Conservation (phyloP, 2,329 filamentous ascomycete genomes). For the Aspergillus puulaauensis region DNA sequence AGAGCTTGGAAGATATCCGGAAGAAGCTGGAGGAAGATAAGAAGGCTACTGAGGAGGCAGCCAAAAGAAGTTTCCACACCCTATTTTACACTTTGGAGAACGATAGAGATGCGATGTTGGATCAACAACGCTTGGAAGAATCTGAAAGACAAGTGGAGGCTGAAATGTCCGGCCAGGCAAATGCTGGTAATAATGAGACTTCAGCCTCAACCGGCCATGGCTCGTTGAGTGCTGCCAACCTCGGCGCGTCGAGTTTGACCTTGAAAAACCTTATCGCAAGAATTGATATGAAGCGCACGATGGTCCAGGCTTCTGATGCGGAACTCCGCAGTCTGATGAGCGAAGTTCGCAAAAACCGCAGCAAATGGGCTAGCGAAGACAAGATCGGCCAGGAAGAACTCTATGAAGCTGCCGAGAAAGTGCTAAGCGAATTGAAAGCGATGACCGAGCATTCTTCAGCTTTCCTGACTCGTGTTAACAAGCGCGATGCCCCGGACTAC, state of each 20-base stretch:
- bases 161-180: conserved; percentile 72
- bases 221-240: conserved; percentile 86
- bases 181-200: conserved; percentile 56
- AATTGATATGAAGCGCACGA: conserved; percentile 88
- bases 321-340: conserved; percentile 92
- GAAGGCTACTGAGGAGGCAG: conserved; percentile 84
- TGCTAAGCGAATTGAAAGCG: conserved; percentile 93
- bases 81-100: conserved; percentile 95
- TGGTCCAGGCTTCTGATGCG: conserved; percentile 87
- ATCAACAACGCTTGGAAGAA: conserved; percentile 95
- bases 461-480: conserved; percentile 91
- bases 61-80: conserved; percentile 86
- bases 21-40: conserved; percentile 92
- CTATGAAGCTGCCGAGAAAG: conserved; percentile 95
- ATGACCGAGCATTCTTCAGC: conserved; percentile 97
- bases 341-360: conserved; percentile 94
- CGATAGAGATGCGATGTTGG: conserved; percentile 92
- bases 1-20: conserved; percentile 81
- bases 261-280: conserved; percentile 95
- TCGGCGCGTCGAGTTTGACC: conserved; percentile 92
- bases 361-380: conserved; percentile 98
- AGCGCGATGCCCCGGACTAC: conserved; percentile 95
- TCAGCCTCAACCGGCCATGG: conserved; percentile 69
- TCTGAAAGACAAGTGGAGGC: conserved; percentile 94
- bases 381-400: conserved; percentile 96